Base-by-base conservation (phyloP, 2,329 filamentous ascomycete genomes). In the Arthrobotrys musiformis region DNA sequence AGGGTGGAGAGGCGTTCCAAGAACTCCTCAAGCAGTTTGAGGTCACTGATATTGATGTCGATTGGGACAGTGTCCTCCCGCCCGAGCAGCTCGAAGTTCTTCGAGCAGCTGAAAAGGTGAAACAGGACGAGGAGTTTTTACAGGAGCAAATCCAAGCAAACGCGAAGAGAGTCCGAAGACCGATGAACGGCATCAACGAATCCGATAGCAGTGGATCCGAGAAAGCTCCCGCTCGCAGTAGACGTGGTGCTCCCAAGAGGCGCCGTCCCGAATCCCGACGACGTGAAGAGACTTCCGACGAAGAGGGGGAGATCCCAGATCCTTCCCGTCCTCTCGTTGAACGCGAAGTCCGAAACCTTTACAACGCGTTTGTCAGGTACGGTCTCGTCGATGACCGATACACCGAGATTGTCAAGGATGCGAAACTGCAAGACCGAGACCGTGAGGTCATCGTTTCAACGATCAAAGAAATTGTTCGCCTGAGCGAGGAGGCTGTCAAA, bases 21-120 rank as follows among this genome's bases (percentile, higher is more conserved):
- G 68, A 78, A 44, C 67, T 78, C 84, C 90, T 99, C 85, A 90
- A 88, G 80, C 91, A 89, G 76, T 92, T 92, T 80, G 93, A 98
- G 82, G 97, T 97, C 82, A 97, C 95, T 0, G 95, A 99, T 83
- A 92, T 98, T 24, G 92, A 98, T 79, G 90, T 98, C 26, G 93
- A 96, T 80, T 99, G 95, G 95, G 95, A 99, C 81, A 92, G 98
- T 80, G 99, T 99, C 81, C 98, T 99, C 80, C 96, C 95, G 0
- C 93, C 94, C 75, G 93, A 97, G 6, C 90, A 97, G 81, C 88
- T 99, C 17, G 94, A 94, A 15, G 90, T 90, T 76, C 92, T 98
- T 84, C 97, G 96, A 83, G 90, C 90, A 0, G 93, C 97, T 61
- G 94, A 98, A 81, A 92, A 96, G 80, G 90, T 91, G 83, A 91